Conservation (phyloP, 1,284 basidiomycete species). For the Cystobasidiaceae sp. region DNA sequence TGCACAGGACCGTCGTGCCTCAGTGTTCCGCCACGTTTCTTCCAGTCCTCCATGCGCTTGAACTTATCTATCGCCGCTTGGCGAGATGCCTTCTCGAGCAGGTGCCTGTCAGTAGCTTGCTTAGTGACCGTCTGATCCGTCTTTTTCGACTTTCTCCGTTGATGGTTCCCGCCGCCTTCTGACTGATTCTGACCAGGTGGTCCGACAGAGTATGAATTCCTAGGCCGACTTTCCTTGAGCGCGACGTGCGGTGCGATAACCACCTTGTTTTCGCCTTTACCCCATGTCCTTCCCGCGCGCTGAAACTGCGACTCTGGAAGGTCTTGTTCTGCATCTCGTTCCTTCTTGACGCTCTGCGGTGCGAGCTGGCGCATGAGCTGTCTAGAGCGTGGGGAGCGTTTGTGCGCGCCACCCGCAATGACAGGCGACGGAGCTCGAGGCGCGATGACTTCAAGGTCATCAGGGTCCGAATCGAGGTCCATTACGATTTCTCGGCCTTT, state of each 20-base stretch:
- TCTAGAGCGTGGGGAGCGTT: neutral
- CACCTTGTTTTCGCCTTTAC: neutral
- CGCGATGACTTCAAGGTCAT: slow-evolving; percentile 13
- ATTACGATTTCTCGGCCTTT: slow-evolving; percentile 12
- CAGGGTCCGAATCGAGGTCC: slow-evolving; percentile 14
- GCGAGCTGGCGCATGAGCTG: neutral
- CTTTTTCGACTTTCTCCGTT: neutral
- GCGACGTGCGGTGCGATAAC: slow-evolving; percentile 19
- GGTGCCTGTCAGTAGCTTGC: neutral
- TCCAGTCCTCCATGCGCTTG: slow-evolving; percentile 16
- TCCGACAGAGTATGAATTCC: too few species aligned
- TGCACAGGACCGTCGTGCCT: neutral
- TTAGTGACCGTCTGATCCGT: neutral
- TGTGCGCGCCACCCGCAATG: neutral
- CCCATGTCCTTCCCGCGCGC: slow-evolving; percentile 23
- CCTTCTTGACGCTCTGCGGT: neutral
- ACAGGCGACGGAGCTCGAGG: slow-evolving; percentile 4
- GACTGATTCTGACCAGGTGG: too few species aligned
- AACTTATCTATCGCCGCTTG: slow-evolving; percentile 6
- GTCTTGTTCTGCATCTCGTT: neutral
- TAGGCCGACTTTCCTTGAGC: neutral
- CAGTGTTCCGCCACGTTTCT: slow-evolving; percentile 15
- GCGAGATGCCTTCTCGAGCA: slow-evolving; percentile 15
- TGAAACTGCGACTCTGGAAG: slow-evolving; percentile 16
- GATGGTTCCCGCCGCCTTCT: neutral